A percentile compares a stretch with the other conserved stretches of the same genome.
phyloP scores from a whole-genome alignment of 192 early-diverging fungal genomes.

The Chytriomyces hyalinus region DNA sequence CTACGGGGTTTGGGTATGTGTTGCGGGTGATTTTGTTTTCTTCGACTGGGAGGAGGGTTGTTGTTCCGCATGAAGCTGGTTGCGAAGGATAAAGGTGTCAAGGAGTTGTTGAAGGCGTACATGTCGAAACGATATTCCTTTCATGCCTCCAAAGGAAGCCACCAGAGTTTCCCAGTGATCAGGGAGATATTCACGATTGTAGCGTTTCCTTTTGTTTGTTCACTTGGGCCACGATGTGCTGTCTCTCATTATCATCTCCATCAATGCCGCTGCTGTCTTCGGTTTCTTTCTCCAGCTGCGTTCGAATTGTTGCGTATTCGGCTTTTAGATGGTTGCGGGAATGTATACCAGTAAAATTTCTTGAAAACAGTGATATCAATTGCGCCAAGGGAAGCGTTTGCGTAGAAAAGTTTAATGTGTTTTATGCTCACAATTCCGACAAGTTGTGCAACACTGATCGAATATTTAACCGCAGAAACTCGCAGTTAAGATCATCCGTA shows the following conservation, averaged over 20 bases:
- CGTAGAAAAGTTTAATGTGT: neutral
- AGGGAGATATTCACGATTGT: too few relatives aligned
- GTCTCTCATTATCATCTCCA: too few relatives aligned
- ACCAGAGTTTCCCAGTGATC: too few relatives aligned
- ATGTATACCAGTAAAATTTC: neutral
- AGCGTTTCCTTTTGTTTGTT: too few relatives aligned
- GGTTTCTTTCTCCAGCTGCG: too few relatives aligned
- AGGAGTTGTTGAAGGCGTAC: constrained; percentile 14
- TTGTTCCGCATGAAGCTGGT: constrained; percentile 24
- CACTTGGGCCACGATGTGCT: too few relatives aligned
- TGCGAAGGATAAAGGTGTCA: constrained; percentile 17
- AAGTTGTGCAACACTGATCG: neutral
- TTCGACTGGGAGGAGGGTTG: neutral
- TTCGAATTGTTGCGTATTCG: too few relatives aligned
- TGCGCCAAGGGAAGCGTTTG: too few relatives aligned
- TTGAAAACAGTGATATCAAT: neutral
- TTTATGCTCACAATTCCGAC: neutral
- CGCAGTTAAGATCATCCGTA: neutral
- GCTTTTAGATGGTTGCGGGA: too few relatives aligned
- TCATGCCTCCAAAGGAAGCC: too few relatives aligned
- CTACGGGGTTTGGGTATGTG: neutral
- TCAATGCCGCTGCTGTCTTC: too few relatives aligned
- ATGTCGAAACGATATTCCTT: neutral
- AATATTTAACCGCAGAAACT: neutral
- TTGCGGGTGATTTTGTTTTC: neutral